These are phyloP conservation scores for Rhodotorula mucilaginosa DNA, from an alignment of 1,284 basidiomycete genomes.

Conservation along the genomic window DNA sequence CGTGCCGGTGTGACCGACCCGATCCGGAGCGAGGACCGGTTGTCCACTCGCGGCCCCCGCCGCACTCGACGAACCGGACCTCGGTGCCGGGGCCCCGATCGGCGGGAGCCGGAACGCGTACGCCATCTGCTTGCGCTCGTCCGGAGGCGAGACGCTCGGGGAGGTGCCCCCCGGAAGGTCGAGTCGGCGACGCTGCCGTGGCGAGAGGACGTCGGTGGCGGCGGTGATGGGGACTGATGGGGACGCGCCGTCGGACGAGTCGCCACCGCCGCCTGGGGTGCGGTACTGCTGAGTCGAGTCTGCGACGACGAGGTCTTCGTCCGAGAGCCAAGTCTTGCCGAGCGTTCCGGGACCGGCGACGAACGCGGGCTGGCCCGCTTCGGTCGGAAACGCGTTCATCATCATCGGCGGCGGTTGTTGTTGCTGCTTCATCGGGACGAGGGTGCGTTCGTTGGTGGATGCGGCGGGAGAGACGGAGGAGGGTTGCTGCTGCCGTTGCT, in stretches of 20 bases:
- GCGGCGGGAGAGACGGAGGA: too few species aligned
- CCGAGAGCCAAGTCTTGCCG: neutral
- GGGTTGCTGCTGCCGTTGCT: neutral
- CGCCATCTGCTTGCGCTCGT: slow-evolving; percentile 30
- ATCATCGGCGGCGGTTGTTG: slow-evolving; percentile 1
- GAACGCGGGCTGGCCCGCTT: slow-evolving; percentile 9
- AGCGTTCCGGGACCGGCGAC: neutral
- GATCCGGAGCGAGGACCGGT: slow-evolving; percentile 15
- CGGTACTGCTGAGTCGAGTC: neutral
- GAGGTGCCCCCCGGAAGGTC: slow-evolving; percentile 7
- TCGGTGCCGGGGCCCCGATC: slow-evolving; percentile 3
- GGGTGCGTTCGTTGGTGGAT: too few species aligned
- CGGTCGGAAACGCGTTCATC: slow-evolving; percentile 22
- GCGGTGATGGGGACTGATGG: neutral
- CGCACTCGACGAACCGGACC: neutral
- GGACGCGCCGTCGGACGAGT: neutral
- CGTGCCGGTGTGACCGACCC: slow-evolving; percentile 42
- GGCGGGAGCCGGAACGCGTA: slow-evolving; percentile 28
- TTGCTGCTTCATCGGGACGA: neutral
- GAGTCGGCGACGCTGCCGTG: slow-evolving; percentile 27
- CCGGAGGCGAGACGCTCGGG: neutral
- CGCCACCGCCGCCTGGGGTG: neutral
- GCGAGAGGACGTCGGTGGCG: slow-evolving; percentile 7
- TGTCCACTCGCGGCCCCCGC: neutral
- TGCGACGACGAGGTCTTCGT: slow-evolving; percentile 1